These are phyloP conservation scores for Tolypocladium sp. DNA, from an alignment of 2,329 filamentous ascomycete species.

Conservation along the genomic window DNA sequence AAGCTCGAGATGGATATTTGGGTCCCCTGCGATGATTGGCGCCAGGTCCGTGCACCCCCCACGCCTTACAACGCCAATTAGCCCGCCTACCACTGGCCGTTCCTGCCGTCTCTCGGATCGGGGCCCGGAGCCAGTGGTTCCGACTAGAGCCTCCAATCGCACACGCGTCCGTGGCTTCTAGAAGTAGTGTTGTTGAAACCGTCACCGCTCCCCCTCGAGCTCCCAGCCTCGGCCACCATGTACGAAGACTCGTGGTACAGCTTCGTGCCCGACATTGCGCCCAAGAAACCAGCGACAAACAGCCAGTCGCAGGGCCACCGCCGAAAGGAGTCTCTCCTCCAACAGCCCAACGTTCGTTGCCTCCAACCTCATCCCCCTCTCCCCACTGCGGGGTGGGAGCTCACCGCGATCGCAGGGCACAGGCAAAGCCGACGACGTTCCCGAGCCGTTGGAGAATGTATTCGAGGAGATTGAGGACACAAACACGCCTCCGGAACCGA, in stretches of 20 bases:
- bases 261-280: slow-evolving; percentile 55
- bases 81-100: background rate
- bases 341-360: slow-evolving; percentile 50
- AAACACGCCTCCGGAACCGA: slow-evolving; percentile 57
- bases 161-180: slow-evolving; percentile 19
- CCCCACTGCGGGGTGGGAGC: slow-evolving; percentile 9
- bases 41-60: background rate
- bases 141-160: slow-evolving; percentile 14
- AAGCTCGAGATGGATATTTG: background rate
- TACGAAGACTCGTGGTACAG: slow-evolving; percentile 82
- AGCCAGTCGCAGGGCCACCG: slow-evolving; percentile 43
- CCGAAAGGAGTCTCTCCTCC: slow-evolving; percentile 61
- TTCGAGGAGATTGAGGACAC: slow-evolving; percentile 46
- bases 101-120: slow-evolving; percentile 9
- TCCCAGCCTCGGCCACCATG: slow-evolving; percentile 37
- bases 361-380: slow-evolving; percentile 4
- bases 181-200: slow-evolving; percentile 4
- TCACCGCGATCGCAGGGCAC: slow-evolving; percentile 36
- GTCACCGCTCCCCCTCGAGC: slow-evolving; percentile 1
- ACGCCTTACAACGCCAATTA: background rate
- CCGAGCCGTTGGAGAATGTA: slow-evolving; percentile 47
- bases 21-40: background rate
- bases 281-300: slow-evolving; percentile 37
- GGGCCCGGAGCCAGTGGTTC: slow-evolving; percentile 18
- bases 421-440: slow-evolving; percentile 38